phyloP scores from a whole-genome alignment of 176 grass and related monocot species.

The Hordeum vulgare region DNA sequence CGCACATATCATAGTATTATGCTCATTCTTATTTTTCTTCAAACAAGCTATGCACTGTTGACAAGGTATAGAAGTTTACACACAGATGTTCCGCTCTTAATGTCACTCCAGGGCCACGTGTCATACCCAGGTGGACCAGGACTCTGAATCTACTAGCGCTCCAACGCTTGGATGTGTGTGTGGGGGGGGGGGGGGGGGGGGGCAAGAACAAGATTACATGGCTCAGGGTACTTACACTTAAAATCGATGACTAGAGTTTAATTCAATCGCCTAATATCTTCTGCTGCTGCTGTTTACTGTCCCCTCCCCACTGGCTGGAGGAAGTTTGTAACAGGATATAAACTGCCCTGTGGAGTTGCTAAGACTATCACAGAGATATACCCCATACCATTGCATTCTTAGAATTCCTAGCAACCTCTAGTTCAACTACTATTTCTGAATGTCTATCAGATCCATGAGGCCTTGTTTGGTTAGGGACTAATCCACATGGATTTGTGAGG shows the following conservation, averaged over 20 bases:
- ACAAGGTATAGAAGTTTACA: background rate
- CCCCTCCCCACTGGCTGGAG: background rate
- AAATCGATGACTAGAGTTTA: background rate
- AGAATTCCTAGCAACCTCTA: background rate
- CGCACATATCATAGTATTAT: background rate
- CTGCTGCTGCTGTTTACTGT: background rate
- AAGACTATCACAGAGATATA: background rate
- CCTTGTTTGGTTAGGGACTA: too few relatives aligned
- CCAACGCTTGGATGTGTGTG: background rate
- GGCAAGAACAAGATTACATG: background rate
- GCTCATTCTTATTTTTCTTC: background rate
- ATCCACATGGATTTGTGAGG: too few relatives aligned
- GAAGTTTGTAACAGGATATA: background rate
- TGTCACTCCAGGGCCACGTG: background rate
- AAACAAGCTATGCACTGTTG: background rate
- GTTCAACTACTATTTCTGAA: background rate
- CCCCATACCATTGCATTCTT: background rate
- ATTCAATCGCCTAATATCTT: background rate
- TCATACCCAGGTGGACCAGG: background rate
- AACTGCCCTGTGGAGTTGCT: background rate
- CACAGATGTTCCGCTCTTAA: background rate
- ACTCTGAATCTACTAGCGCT: background rate
- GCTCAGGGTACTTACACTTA: background rate
- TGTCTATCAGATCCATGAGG: background rate
- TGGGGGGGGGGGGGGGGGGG: too few relatives aligned